Percentiles rank a stretch among this genome's conserved stretches.
Conservation (phyloP, 2,329 filamentous ascomycete genomes). For the Pseudopyricularia javanii region DNA sequence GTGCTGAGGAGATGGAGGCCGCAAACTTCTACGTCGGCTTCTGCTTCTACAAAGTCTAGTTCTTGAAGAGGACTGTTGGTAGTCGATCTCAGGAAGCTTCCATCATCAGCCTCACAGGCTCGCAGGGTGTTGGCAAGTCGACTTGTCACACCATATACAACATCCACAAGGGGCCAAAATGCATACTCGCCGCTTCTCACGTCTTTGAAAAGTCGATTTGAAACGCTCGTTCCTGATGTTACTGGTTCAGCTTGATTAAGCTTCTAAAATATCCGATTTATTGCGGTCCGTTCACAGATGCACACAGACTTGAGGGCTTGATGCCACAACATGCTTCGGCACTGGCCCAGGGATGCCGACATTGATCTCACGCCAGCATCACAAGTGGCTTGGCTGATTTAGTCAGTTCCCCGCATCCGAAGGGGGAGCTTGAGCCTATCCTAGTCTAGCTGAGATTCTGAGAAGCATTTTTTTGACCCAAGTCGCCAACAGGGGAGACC, state of each 20-base stretch:
- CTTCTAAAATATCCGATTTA: neutral
- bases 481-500: neutral
- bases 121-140: neutral
- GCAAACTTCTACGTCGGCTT: conserved; percentile 87
- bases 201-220: too few species aligned
- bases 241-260: neutral
- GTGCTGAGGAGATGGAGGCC: conserved; percentile 82
- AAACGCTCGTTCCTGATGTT: too few species aligned
- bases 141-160: too few species aligned
- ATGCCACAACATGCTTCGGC: neutral
- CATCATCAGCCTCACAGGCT: neutral
- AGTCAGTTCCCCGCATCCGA: neutral
- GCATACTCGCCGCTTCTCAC: too few species aligned
- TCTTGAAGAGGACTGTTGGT: neutral
- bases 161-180: too few species aligned
- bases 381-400: neutral
- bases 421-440: neutral
- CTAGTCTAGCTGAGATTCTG: neutral
- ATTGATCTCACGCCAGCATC: neutral
- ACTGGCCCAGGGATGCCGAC: neutral
- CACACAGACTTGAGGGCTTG: too few species aligned
- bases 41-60: conserved; percentile 86
- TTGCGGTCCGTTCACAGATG: neutral
- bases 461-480: too few species aligned
- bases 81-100: neutral